Base-by-base conservation (phyloP, 2,329 filamentous ascomycete genomes). In the Cladorrhinum sp. region DNA sequence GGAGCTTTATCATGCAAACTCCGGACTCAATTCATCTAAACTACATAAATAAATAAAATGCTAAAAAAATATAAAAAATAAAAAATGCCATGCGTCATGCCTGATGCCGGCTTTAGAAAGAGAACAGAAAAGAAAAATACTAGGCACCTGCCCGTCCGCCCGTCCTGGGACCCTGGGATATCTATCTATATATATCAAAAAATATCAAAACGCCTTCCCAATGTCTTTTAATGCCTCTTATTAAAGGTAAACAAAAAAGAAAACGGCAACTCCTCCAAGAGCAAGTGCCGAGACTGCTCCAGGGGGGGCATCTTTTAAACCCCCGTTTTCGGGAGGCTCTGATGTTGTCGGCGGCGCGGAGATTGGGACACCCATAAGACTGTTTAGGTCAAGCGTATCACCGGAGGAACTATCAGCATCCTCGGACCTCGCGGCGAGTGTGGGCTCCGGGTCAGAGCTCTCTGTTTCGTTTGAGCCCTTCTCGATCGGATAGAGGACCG, bases 41-140 rank as follows among this genome's bases (percentile, higher is more conserved):
- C 33, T 36, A 36, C 26, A 30, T 30, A 30, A n/a, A n/a, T 30
- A 36, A 10, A 36, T 36, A 63, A 65, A 62, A 60, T 55, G n/a
- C n/a, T n/a, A n/a, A n/a, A n/a, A 63, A 60, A 59, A 6, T 57
- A 61, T 59, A 65, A 62, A 57, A 57, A 63, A 60, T 59, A 5
- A 23, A 57, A 14, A 33, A 49, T 5, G 1, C 36, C 36, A 28
- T 48, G 21, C 42, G 42, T 18, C n/a, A 46, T 21, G 42, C 42
- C 42, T 46, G 42, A 46, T 46, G 42, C 42, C 16, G 16, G 42
- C 42, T 18, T 46, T 8, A 3, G 6, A 8, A 46, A 18, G 6
- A 21, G 18, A 46, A 20, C 16, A 46, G 5, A 46, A 42, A 16
- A n/a, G 9, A 28, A 9, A 28, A 28, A 28, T 28, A n/a, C n/a